A percentile compares a stretch with the other conserved stretches of the same genome.
phyloP scores from a whole-genome alignment of 441 rosid species.

The Codiaeum variegatum region DNA sequence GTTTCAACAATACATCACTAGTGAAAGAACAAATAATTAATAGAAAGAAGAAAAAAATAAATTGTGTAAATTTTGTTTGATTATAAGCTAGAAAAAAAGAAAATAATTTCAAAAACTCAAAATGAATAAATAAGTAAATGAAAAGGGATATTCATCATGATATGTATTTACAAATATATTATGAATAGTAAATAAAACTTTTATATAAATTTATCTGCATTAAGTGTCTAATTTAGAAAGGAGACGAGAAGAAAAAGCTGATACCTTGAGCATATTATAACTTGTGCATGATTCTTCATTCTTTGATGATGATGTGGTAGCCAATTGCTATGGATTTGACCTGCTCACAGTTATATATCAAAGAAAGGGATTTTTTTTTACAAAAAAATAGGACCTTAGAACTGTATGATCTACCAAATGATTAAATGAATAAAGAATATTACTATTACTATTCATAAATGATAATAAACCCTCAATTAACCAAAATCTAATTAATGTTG shows the following conservation, averaged over 20 bases:
- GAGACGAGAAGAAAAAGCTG: neutral
- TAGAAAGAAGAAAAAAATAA: neutral
- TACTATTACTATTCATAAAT: no score
- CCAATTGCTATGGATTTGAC: constrained; percentile 79
- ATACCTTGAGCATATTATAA: constrained; percentile 90
- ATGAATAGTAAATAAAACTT: neutral
- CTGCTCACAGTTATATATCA: constrained; percentile 30
- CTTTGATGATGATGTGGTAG: constrained; percentile 49
- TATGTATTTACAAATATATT: no score
- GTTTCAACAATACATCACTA: neutral
- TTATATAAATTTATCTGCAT: neutral
- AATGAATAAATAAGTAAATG: no score
- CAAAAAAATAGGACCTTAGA: no score
- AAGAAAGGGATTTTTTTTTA: constrained; percentile 7
- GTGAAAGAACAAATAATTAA: neutral
- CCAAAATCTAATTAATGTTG: no score
- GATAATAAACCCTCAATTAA: no score
- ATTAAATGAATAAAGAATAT: no score
- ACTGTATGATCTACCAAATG: no score
- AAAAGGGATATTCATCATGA: no score
- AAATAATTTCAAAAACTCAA: neutral
- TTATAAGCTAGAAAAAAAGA: neutral
- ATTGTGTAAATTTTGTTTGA: neutral
- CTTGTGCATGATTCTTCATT: constrained; percentile 94
- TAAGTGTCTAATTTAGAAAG: neutral